A percentile compares a stretch with the other conserved stretches of the same genome.
Evolutionary conservation across 83 land plant genomes (phyloP).

Genomic region (Isoetes engelmannii): DNA sequence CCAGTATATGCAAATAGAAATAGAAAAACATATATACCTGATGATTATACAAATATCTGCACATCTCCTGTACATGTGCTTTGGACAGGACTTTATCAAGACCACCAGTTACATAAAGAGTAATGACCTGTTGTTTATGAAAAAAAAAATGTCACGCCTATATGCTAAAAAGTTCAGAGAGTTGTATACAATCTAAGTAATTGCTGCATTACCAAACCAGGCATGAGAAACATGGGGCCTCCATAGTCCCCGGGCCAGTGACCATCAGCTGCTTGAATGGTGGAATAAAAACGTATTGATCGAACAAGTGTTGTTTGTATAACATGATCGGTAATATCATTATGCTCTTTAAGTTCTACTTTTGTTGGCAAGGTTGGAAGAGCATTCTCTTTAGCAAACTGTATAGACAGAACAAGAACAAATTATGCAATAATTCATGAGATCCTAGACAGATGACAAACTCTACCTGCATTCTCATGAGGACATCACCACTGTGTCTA

Average conservation of each 20-base stretch:
- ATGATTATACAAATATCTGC: conserved; percentile 66
- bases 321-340: conserved; percentile 51
- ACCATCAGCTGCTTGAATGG: conserved; percentile 79
- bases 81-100: conserved; percentile 50
- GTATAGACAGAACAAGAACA: neutral
- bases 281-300: conserved; percentile 47
- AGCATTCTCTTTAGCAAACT: conserved; percentile 75
- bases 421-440: neutral
- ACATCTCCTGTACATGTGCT: conserved; percentile 55
- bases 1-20: no score
- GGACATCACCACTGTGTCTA: conserved; percentile 48
- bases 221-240: conserved; percentile 83
- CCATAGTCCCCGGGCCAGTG: conserved; percentile 96
- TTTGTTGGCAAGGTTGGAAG: conserved; percentile 22
- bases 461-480: conserved; percentile 53
- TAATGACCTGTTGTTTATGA: conserved; percentile 40
- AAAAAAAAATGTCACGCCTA: conserved; percentile 6
- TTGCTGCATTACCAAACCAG: conserved; percentile 55
- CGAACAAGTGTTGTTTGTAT: conserved; percentile 51
- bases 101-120: conserved; percentile 55
- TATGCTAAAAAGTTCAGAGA: conserved; percentile 6
- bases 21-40: conserved; percentile 38
- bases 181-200: neutral
- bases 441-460: neutral
- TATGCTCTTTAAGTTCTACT: conserved; percentile 40